These are phyloP conservation scores for Amaranthus tricolor DNA, from an alignment of 179 eudicot species.

Conservation along the genomic window DNA sequence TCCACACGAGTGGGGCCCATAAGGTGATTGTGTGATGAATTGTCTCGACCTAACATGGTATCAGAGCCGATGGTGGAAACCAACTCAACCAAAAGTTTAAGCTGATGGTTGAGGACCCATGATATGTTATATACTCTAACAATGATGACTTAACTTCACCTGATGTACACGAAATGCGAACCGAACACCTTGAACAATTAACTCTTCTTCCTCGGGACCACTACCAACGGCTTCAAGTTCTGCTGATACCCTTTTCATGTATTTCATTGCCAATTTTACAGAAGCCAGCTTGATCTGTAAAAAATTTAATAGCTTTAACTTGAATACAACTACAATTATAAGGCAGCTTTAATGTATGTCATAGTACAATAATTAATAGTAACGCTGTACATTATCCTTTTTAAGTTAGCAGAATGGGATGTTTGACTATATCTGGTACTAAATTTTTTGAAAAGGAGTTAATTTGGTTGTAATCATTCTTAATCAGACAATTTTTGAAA, in stretches of 20 bases:
- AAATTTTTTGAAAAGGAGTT: not conserved
- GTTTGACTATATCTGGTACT: conserved; percentile 5
- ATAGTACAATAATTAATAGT: conserved; percentile 8
- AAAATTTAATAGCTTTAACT: not conserved
- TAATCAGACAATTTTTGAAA: too few species aligned
- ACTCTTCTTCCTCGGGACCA: conserved; percentile 92
- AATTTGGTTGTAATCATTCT: too few species aligned
- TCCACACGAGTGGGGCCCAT: too few species aligned
- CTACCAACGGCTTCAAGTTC: conserved; percentile 76
- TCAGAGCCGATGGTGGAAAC: not conserved
- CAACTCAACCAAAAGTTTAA: too few species aligned
- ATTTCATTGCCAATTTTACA: conserved; percentile 86
- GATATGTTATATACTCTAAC: not conserved
- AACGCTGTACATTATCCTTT: not conserved
- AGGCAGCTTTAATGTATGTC: not conserved
- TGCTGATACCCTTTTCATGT: conserved; percentile 88
- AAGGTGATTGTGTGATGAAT: too few species aligned
- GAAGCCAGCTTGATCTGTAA: conserved; percentile 94
- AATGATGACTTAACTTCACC: conserved; percentile 35
- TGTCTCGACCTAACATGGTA: not conserved
- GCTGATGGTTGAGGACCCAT: too few species aligned
- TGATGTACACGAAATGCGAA: conserved; percentile 97
- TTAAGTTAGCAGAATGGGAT: not conserved
- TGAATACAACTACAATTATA: conserved; percentile 10
- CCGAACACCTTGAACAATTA: conserved; percentile 85